Evolutionary conservation across 2,329 filamentous ascomycete genomes (phyloP), one percentile per base, ranked within the genome.

Genomic region (Massarina eburnea): DNA sequence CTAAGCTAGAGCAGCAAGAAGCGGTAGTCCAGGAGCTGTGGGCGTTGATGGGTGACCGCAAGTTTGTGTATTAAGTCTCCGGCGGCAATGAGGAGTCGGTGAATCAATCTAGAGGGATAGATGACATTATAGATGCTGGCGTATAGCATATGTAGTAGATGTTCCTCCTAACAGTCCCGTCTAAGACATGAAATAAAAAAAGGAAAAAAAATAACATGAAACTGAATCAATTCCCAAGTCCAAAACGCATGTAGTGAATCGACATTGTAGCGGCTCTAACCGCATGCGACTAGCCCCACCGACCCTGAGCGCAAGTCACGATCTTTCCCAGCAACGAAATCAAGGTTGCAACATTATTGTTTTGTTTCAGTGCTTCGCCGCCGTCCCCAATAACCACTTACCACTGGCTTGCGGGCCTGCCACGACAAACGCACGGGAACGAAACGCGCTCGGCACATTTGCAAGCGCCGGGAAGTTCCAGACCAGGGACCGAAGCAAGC

Each of bases 11-110:
- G 12, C 64, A 67, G 34, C 68, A 70, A 55, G 38, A 57, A 43
- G 53, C 45, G 7, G 58, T 71, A 1, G 64, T 71, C 1, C 46
- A 64, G 50, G 61, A 69, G 49, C 39, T 71, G 1, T 71, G 69
- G 69, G 54, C 26, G 1, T 45, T 64, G 14, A 71, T 71, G 68
- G 66, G 62, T 0, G 59, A 66, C 2, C 50, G 59, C 9, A 62
- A 52, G 43, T 71, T 71, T 46, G 53, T 59, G 2, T 69, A 17
- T 24, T 38, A 24, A 20, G 20, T 7, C 12, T 15, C 17, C 8
- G 35, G 9, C 4, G 18, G 15, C 17, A 6, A 7, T 33, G 30
- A n/a, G 7, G 4, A 35, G n/a, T n/a, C n/a, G n/a, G n/a, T n/a
- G n/a, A n/a, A n/a, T n/a, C n/a, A n/a, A n/a, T n/a, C n/a, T n/a